A percentile compares a stretch with the other conserved stretches of the same genome.
Conservation (phyloP, 2,329 filamentous ascomycete species). For the Calonectria leucothoes region DNA sequence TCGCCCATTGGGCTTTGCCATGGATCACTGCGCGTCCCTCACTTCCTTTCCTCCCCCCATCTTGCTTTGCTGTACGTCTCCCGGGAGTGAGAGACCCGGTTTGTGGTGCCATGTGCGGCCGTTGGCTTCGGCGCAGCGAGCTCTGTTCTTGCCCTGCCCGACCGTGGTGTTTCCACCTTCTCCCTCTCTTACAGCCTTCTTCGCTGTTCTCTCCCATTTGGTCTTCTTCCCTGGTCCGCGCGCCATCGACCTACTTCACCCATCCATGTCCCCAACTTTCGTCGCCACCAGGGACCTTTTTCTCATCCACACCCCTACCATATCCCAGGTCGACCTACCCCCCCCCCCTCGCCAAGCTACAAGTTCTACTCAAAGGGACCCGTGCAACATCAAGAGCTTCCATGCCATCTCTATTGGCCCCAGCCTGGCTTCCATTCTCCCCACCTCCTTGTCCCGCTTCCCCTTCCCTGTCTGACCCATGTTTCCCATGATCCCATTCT, state of each 20-base stretch:
- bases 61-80: not conserved
- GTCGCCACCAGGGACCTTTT: not conserved
- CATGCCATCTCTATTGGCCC: slow-evolving; percentile 3
- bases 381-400: slow-evolving; percentile 25
- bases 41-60: too few relatives aligned
- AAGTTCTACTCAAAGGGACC: slow-evolving; percentile 21
- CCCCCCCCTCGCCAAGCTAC: slow-evolving; percentile 22
- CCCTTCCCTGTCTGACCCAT: slow-evolving; percentile 18
- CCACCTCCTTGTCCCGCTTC: not conserved
- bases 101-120: slow-evolving; percentile 1
- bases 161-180: not conserved
- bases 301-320: slow-evolving; percentile 3
- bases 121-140: not conserved
- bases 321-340: slow-evolving; percentile 3
- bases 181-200: not conserved
- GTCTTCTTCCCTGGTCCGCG: slow-evolving; percentile 25
- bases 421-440: not conserved
- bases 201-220: slow-evolving; percentile 23
- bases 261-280: slow-evolving; percentile 37
- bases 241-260: slow-evolving; percentile 33
- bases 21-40: not conserved
- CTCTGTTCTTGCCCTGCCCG: not conserved
- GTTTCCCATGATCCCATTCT: slow-evolving; percentile 20
- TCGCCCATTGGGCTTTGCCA: not conserved
- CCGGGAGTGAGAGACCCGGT: not conserved